A percentile compares a stretch with the other conserved stretches of the same genome.
Evolutionary conservation across 495 filamentous ascomycete genomes (phyloP).

Genomic region (Aspergillus egyptiacus): DNA sequence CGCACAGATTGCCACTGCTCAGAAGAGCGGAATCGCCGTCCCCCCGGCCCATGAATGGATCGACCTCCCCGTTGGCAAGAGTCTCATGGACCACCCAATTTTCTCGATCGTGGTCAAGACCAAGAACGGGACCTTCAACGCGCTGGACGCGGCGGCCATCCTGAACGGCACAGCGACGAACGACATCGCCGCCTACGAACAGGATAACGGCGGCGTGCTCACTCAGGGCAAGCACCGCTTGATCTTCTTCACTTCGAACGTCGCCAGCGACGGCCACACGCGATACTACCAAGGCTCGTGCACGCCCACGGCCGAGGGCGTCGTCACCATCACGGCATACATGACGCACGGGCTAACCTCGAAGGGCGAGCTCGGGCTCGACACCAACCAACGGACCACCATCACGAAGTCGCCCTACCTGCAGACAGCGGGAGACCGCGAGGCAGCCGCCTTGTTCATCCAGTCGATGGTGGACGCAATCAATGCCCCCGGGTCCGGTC

Average conservation of each 20-base stretch:
- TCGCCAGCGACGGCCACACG: slow-evolving; percentile 15
- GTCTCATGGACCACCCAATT: slow-evolving; percentile 64
- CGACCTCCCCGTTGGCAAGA: slow-evolving; percentile 63
- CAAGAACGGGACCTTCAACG: slow-evolving; percentile 47
- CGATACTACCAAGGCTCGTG: slow-evolving; percentile 22
- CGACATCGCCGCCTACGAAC: slow-evolving; percentile 30
- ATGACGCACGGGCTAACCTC: slow-evolving; percentile 36
- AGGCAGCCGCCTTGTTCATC: slow-evolving; percentile 19
- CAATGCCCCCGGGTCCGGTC: slow-evolving; percentile 43
- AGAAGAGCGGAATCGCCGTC: slow-evolving; percentile 37
- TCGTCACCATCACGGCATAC: slow-evolving; percentile 30
- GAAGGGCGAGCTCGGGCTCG: slow-evolving; percentile 53
- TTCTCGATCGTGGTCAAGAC: slow-evolving; percentile 56
- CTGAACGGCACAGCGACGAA: slow-evolving; percentile 35
- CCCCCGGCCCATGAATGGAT: slow-evolving; percentile 55
- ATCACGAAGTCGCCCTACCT: slow-evolving; percentile 37
- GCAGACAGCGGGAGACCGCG: slow-evolving; percentile 17
- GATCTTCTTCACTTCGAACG: slow-evolving; percentile 23
- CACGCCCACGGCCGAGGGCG: slow-evolving; percentile 16
- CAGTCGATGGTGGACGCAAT: slow-evolving; percentile 46
- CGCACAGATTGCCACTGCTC: slow-evolving; percentile 49
- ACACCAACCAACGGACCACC: slow-evolving; percentile 49
- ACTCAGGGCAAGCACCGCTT: slow-evolving; percentile 59
- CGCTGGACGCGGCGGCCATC: slow-evolving; percentile 60
- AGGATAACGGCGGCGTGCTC: slow-evolving; percentile 53